phyloP scores from a whole-genome alignment of 2,329 filamentous ascomycete species.

The Cercospora zeina region DNA sequence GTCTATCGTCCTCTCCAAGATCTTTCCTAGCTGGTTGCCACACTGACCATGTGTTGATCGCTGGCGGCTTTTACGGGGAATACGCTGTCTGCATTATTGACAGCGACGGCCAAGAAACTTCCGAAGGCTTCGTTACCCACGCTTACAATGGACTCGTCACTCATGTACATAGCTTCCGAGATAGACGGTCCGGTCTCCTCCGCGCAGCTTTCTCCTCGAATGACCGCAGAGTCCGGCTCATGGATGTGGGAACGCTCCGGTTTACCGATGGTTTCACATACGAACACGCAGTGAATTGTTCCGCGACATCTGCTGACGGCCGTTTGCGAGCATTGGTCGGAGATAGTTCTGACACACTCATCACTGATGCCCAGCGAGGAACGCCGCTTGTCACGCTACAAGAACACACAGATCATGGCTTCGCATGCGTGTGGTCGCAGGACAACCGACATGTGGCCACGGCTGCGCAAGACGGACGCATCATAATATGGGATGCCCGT shows the following conservation, averaged over 20 bases:
- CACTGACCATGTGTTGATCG: conserved; percentile 44
- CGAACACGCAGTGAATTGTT: conserved; percentile 68
- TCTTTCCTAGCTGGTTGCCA: conserved; percentile 1
- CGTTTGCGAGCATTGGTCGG: conserved; percentile 72
- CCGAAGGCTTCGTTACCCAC: conserved; percentile 52
- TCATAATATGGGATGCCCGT: conserved; percentile 75
- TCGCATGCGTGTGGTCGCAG: conserved; percentile 77
- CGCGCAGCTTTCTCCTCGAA: conserved; percentile 60
- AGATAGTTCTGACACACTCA: conserved; percentile 64
- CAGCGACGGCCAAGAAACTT: conserved; percentile 35
- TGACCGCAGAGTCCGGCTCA: conserved; percentile 55
- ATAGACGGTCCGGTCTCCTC: conserved; percentile 49
- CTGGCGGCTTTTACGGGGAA: conserved; percentile 59
- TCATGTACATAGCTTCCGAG: conserved; percentile 56
- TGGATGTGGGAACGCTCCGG: conserved; percentile 59
- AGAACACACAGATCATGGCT: conserved; percentile 66
- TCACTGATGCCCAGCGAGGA: conserved; percentile 66
- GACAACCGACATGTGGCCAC: conserved; percentile 76
- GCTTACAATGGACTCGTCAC: conserved; percentile 58
- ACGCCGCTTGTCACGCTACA: conserved; percentile 56
- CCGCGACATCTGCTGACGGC: conserved; percentile 69
- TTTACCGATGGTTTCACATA: conserved; percentile 60
- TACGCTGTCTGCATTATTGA: conserved; percentile 51
- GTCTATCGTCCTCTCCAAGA: conserved; percentile 24
- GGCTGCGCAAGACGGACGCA: conserved; percentile 70